A percentile compares a stretch with the other conserved stretches of the same genome.
Evolutionary conservation across 2,329 filamentous ascomycete species (phyloP).

Genomic region (Aspergillus ochraceoroseus): DNA sequence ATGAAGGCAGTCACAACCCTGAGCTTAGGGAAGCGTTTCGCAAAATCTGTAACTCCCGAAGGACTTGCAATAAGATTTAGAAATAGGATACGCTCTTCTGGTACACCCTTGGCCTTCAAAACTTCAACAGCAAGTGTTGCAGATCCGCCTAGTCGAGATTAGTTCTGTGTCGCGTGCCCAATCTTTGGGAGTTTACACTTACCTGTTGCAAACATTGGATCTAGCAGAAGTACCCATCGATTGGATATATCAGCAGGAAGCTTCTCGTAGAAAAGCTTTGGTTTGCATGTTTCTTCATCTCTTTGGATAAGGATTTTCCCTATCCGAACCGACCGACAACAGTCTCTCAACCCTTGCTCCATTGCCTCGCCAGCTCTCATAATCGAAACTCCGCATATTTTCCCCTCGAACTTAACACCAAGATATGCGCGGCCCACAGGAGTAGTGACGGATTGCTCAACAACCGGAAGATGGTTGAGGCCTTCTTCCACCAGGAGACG

Average conservation of each 20-base stretch:
- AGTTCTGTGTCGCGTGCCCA: not conserved
- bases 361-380: slow-evolving; percentile 98
- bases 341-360: slow-evolving; percentile 94
- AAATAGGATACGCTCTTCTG: slow-evolving; percentile 92
- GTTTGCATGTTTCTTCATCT: slow-evolving; percentile 88
- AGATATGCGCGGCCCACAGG: slow-evolving; percentile 83
- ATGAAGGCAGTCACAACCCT: slow-evolving; percentile 94
- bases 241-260: slow-evolving; percentile 88
- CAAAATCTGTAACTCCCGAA: slow-evolving; percentile 83
- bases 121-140: slow-evolving; percentile 97
- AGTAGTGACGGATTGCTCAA: slow-evolving; percentile 82
- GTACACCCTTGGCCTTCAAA: slow-evolving; percentile 80
- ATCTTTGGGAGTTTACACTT: slow-evolving; percentile 15
- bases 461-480: slow-evolving; percentile 88
- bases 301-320: slow-evolving; percentile 98
- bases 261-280: slow-evolving; percentile 96
- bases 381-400: slow-evolving; percentile 97
- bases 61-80: slow-evolving; percentile 97
- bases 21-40: slow-evolving; percentile 79
- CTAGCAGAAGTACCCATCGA: slow-evolving; percentile 86
- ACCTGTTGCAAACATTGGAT: slow-evolving; percentile 99
- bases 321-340: slow-evolving; percentile 94
- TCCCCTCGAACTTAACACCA: slow-evolving; percentile 91
- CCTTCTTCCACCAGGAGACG: slow-evolving; percentile 94
- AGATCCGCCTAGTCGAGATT: slow-evolving; percentile 64